Evolutionary conservation across 495 filamentous ascomycete species (phyloP).

Genomic region (Annulohypoxylon bovei): DNA sequence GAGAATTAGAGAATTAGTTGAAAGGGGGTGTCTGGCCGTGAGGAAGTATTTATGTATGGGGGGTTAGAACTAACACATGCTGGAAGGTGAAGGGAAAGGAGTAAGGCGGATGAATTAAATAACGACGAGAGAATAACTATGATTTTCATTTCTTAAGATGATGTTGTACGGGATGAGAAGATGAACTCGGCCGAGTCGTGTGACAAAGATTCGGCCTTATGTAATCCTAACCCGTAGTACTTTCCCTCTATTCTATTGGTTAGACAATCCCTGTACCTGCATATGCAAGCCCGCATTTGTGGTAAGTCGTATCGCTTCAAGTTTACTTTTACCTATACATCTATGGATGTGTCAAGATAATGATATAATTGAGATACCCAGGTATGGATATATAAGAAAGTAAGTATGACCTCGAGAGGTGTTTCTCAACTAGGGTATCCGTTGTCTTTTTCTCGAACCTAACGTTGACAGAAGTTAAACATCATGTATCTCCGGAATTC

Average conservation of each 20-base stretch:
- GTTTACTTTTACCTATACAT: too few relatives aligned
- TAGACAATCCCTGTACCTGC: background rate
- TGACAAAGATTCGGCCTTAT: background rate
- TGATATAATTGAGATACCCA: background rate
- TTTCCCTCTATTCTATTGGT: background rate
- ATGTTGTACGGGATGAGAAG: background rate
- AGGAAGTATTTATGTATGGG: background rate
- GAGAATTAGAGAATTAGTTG: background rate
- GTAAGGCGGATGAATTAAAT: background rate
- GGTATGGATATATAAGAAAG: background rate
- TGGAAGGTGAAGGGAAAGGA: background rate
- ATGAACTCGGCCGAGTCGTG: background rate
- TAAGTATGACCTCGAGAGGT: background rate
- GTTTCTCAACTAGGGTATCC: background rate
- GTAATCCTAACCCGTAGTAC: background rate
- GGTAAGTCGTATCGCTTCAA: background rate
- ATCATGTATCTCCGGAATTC: constrained; percentile 12
- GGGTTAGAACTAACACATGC: background rate
- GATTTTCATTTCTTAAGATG: background rate
- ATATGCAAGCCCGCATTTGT: background rate
- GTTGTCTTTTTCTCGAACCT: background rate
- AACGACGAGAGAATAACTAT: background rate
- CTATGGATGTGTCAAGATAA: background rate
- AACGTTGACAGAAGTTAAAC: background rate
- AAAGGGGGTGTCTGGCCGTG: background rate